These are phyloP conservation scores for Oryza meyeriana DNA, from an alignment of 176 grass and related monocot species.

Conservation along the genomic window DNA sequence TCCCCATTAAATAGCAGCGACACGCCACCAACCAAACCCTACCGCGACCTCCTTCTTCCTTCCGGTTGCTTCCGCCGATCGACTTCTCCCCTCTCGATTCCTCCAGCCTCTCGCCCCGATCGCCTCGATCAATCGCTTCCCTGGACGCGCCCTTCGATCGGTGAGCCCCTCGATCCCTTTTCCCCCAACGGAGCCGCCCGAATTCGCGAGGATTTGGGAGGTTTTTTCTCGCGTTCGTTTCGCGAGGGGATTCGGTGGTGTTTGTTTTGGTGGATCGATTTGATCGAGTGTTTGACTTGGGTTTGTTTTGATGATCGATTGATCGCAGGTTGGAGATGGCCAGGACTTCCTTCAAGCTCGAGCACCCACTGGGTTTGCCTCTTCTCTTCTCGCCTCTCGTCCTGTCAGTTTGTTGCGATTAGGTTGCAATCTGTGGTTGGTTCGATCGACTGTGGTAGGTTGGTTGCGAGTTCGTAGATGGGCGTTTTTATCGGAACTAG, in stretches of 20 bases:
- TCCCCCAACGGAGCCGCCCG: background rate
- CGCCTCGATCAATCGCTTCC: background rate
- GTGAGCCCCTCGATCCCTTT: conserved; percentile 33
- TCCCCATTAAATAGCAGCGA: conserved; percentile 35
- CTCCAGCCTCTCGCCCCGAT: background rate
- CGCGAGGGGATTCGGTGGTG: background rate
- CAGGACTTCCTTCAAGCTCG: conserved; percentile 55
- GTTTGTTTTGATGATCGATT: background rate
- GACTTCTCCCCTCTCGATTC: conserved; percentile 23
- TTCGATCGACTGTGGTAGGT: background rate
- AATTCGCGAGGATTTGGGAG: conserved; percentile 3
- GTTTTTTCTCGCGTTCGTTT: background rate
- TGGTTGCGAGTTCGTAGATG: background rate
- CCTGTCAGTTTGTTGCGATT: conserved; percentile 7
- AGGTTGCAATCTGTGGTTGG: background rate
- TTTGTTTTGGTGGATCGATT: background rate
- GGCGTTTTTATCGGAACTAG: background rate
- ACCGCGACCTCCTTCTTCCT: conserved; percentile 29
- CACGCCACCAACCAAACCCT: conserved; percentile 45
- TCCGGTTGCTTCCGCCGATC: conserved; percentile 39
- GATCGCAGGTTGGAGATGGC: conserved; percentile 50
- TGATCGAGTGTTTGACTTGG: background rate
- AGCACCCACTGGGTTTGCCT: conserved; percentile 52
- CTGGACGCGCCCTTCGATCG: background rate
- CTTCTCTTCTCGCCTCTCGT: background rate